Evolutionary conservation across 2,329 filamentous ascomycete species (phyloP), one percentile per base, ranked within the genome.

Genomic region (Alternaria novae-zelandiae): DNA sequence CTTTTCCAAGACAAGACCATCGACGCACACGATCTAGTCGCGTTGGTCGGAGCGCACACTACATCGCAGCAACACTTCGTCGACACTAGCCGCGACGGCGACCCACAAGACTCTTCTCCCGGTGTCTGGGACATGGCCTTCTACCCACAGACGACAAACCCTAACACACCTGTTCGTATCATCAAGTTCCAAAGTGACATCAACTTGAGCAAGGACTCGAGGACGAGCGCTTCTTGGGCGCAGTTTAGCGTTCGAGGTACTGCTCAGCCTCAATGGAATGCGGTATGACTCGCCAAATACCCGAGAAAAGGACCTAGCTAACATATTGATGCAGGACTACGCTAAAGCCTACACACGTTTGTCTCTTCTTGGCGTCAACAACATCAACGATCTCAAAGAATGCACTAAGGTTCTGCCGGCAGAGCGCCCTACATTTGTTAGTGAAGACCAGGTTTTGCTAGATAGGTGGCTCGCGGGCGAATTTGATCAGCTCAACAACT

Each of bases 371-470:
- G 86, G 86, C 4, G 85, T 88, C 13, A 82, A 85, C 69, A 87
- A 87, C 70, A 84, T 88, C 74, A 87, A 88, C 73, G 74, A 79
- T 21, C 76, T 88, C 46, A 85, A 82, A 15, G 86, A 88, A 66
- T 88, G 86, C 80, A 86, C 84, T 10, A 82, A 83, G 67, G 84
- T 84, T 3, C 75, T 88, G 10, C 86, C 79, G 0, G 70, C 68
- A 3, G 69, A 54, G 25, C 67, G 68, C 6, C 70, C 60, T 7
- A 65, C 61, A 0, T 78, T 79, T 43, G 65, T 70, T 3, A 74
- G 57, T 45, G 61, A 76, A 54, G 75, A 78, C 45, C 73, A 77
- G 47, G 65, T 67, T 1, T 23, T 77, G 11, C 55, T 78, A 21
- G 75, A 78, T 60, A 63, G 71, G 61, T 77, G 74, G 75, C 58